Conservation (phyloP, 2,329 filamentous ascomycete genomes). For the Pyrenophora graminea region DNA sequence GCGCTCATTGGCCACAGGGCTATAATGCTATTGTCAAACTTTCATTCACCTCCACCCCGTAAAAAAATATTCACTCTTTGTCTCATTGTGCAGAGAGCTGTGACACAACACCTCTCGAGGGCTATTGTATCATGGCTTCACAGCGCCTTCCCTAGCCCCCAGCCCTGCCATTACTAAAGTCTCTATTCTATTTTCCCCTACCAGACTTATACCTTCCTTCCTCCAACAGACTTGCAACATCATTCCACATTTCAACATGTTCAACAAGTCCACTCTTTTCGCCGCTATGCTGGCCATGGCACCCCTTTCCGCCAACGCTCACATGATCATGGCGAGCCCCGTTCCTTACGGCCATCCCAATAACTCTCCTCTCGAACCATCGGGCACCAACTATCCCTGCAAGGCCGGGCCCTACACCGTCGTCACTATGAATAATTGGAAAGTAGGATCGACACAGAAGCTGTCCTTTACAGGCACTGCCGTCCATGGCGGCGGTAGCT, state of each 20-base stretch:
- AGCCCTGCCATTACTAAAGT: neutral
- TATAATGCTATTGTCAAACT: constrained; percentile 1
- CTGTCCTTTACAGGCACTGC: constrained; percentile 73
- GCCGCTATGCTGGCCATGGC: constrained; percentile 51
- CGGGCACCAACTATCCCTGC: constrained; percentile 79
- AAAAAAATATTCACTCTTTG: constrained; percentile 14
- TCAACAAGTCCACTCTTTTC: constrained; percentile 12
- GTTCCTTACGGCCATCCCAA: constrained; percentile 61
- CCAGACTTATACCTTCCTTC: constrained; percentile 11
- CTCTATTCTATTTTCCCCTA: constrained; percentile 11
- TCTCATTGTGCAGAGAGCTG: constrained; percentile 27
- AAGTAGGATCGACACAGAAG: constrained; percentile 63
- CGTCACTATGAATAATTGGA: constrained; percentile 62
- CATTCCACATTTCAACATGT: constrained; percentile 12
- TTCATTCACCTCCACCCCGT: constrained; percentile 27
- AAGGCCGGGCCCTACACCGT: constrained; percentile 58
- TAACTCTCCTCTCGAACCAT: constrained; percentile 65
- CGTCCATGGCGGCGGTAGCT: constrained; percentile 86
- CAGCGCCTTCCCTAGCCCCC: neutral
- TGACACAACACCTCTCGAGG: constrained; percentile 11
- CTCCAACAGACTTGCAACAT: constrained; percentile 6
- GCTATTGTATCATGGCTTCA: constrained; percentile 17
- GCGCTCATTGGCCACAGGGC: constrained; percentile 11
- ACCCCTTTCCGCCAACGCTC: constrained; percentile 62
- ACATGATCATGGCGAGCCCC: constrained; percentile 75